Conservation (phyloP, 2,329 filamentous ascomycete species). For the Ustulina deusta region DNA sequence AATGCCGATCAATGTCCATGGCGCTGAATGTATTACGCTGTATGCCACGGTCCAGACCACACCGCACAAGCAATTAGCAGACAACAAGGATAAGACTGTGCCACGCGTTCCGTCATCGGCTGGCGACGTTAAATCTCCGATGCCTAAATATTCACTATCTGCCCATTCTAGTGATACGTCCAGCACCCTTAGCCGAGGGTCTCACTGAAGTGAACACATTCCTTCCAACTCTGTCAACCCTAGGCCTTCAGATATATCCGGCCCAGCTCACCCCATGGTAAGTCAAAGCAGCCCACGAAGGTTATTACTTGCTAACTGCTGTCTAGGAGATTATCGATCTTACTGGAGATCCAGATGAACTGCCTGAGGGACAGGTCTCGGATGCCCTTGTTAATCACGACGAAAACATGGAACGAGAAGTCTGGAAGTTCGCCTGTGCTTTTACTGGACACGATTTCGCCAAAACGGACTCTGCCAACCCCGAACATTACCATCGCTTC, state of each 20-base stretch:
- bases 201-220: not conserved
- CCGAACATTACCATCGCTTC: not conserved
- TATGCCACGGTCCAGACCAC: not conserved
- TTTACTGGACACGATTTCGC: constrained; percentile 1
- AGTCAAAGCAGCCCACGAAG: not conserved
- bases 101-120: not conserved
- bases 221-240: not conserved
- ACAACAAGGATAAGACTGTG: not conserved
- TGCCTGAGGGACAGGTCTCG: not conserved
- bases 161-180: not conserved
- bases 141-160: constrained; percentile 6
- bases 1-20: not conserved
- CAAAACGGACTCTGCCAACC: not conserved
- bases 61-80: not conserved
- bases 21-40: not conserved
- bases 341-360: not conserved
- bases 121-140: not conserved
- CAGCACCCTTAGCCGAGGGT: not conserved
- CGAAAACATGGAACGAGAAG: not conserved
- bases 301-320: not conserved
- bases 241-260: not conserved
- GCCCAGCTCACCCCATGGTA: not conserved
- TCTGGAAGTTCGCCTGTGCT: constrained; percentile 1
- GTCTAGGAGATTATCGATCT: not conserved
- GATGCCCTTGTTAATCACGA: not conserved